These are phyloP conservation scores for Mycena kentingensis DNA, from an alignment of 768 basidiomycete species.

Conservation along the genomic window DNA sequence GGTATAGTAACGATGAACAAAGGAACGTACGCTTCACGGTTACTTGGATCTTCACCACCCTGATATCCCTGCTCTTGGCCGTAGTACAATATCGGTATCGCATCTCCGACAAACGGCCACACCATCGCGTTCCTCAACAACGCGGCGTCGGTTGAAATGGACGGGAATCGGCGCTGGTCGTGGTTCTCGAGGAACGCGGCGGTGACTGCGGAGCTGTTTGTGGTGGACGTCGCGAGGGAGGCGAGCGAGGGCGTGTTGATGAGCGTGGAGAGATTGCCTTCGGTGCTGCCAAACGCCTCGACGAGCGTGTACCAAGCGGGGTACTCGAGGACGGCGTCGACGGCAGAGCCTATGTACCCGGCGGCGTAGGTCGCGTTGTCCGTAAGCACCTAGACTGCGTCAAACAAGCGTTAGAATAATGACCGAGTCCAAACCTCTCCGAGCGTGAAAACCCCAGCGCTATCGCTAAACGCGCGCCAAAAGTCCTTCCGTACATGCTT, in stretches of 20 bases:
- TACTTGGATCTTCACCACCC: slow-evolving; percentile 59
- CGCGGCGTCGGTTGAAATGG: slow-evolving; percentile 47
- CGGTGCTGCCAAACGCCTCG: slow-evolving; percentile 54
- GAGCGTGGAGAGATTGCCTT: slow-evolving; percentile 48
- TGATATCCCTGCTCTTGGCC: slow-evolving; percentile 70
- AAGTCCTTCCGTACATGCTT: slow-evolving; percentile 65
- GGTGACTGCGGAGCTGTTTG: slow-evolving; percentile 38
- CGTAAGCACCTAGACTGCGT: slow-evolving; percentile 23
- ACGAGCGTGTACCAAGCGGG: slow-evolving; percentile 56
- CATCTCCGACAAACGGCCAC: slow-evolving; percentile 66
- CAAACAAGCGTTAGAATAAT: slow-evolving; percentile 16
- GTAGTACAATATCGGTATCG: slow-evolving; percentile 71
- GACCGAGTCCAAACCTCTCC: slow-evolving; percentile 60
- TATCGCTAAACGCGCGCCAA: slow-evolving; percentile 63
- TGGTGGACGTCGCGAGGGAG: slow-evolving; percentile 40
- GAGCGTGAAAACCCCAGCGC: slow-evolving; percentile 70
- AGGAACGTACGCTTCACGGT: slow-evolving; percentile 56
- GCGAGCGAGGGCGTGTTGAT: slow-evolving; percentile 29
- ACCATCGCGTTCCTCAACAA: slow-evolving; percentile 61
- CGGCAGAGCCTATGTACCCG: slow-evolving; percentile 43
- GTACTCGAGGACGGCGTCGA: slow-evolving; percentile 64
- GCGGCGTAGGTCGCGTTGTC: slow-evolving; percentile 33
- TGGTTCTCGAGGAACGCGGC: slow-evolving; percentile 77
- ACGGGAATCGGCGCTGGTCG: slow-evolving; percentile 62
- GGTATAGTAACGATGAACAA: background rate